Percentiles rank a stretch among this genome's conserved stretches.
phyloP scores from a whole-genome alignment of 192 early-diverging fungal species.

The Coemansia sp. region DNA sequence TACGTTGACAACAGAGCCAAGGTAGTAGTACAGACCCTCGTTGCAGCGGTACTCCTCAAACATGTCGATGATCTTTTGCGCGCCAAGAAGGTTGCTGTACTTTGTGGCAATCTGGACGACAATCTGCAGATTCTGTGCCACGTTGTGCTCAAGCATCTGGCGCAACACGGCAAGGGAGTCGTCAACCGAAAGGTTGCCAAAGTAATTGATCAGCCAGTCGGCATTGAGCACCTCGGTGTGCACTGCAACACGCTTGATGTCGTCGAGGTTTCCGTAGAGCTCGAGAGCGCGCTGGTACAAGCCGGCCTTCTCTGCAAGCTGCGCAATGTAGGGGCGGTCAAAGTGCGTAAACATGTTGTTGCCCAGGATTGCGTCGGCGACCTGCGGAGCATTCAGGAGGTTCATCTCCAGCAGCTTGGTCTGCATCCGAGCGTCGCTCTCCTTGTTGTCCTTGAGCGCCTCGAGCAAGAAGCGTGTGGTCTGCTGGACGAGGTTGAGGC shows the following conservation, averaged over 20 bases:
- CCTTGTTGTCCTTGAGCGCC: constrained; percentile 89
- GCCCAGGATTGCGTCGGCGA: constrained; percentile 96
- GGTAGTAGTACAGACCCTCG: constrained; percentile 96
- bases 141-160: constrained; percentile 90
- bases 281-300: constrained; percentile 94
- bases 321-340: constrained; percentile 86
- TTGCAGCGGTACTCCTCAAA: constrained; percentile 91
- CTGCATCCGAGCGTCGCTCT: constrained; percentile 90
- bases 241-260: constrained; percentile 91
- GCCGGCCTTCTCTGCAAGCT: constrained; percentile 97
- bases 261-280: constrained; percentile 93
- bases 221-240: constrained; percentile 81
- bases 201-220: constrained; percentile 94
- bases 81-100: constrained; percentile 93
- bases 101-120: constrained; percentile 95
- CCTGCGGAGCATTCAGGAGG: constrained; percentile 93
- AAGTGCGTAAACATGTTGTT: constrained; percentile 97
- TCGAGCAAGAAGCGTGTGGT: constrained; percentile 96
- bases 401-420: constrained; percentile 98
- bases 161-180: constrained; percentile 92
- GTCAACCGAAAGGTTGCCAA: constrained; percentile 94
- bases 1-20: constrained; percentile 94
- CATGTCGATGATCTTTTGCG: constrained; percentile 83
- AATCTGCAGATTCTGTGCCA: constrained; percentile 93
- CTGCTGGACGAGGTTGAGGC: constrained; percentile 92